Evolutionary conservation across 768 basidiomycete genomes (phyloP), one percentile per base, ranked within the genome.

Genomic region (Mrakia frigida): DNA sequence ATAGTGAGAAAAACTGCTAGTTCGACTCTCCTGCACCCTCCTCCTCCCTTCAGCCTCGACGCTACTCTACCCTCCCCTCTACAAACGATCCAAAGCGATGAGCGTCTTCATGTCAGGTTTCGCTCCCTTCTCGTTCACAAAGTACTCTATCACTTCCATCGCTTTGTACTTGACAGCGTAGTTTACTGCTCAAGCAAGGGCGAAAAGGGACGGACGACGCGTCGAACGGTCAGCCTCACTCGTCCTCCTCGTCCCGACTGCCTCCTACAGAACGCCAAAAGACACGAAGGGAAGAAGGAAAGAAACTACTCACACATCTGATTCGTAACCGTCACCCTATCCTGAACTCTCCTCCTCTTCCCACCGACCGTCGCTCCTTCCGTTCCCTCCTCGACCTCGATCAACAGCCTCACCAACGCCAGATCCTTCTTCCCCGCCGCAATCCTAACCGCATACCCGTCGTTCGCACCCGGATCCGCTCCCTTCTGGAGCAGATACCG

Each of bases 401-500:
- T 86, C n/a, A 98, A 86, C 82, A 91, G 82, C 80, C 87, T 88
- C 56, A 97, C 90, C 63, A 94, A 84, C 0, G 81, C 77, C 13
- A 94, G 83, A 77, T 93, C 88, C 78, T 87, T 88, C 79, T 87
- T 88, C 56, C 87, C 86, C 70, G 97, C 91, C 3, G 94, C 94
- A 4, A 93, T 87, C 69, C 86, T 84, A 25, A 97, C 85, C 0
- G 93, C 87, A n/a, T 94, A 84, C 31, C 85, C 86, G 18, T 86
- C 82, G 80, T 90, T 91, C 78, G 83, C 83, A 6, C 81, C 80
- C 0, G 94, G 94, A 16, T 90, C 90, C 0, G 92, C 94, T 4
- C 89, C 90, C 28, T 89, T 85, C 3, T 85, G 84, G 69, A 97
- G 88, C 23, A 98, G 86, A 79, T 92, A 90, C 33, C 82, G 84